These are phyloP conservation scores for Oryza meridionalis DNA, from an alignment of 176 grass and related monocot species.

Conservation along the genomic window DNA sequence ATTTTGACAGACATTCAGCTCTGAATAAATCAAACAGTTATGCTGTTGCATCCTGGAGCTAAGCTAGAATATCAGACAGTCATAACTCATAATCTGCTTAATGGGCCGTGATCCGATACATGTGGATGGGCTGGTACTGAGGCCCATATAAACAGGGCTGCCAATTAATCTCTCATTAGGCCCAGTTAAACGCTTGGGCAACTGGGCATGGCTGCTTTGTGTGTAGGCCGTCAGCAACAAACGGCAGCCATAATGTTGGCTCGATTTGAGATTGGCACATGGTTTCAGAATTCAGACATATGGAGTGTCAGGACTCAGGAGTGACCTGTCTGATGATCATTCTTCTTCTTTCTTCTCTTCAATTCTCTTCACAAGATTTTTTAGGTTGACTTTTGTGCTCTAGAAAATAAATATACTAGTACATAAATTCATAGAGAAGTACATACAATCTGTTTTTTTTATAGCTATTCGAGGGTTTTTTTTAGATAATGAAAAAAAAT, in stretches of 20 bases:
- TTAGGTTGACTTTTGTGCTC: background rate
- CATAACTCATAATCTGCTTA: too few species aligned
- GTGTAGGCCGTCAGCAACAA: background rate
- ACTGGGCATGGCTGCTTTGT: too few species aligned
- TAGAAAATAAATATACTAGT: background rate
- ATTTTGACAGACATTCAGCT: background rate
- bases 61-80: too few species aligned
- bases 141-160: background rate
- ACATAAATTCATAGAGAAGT: too few species aligned
- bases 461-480: too few species aligned
- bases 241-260: background rate
- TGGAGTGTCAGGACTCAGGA: background rate
- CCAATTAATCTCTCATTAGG: background rate
- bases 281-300: background rate
- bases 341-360: too few species aligned
- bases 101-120: too few species aligned
- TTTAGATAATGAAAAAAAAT: too few species aligned
- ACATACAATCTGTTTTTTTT: background rate
- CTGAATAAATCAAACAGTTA: background rate
- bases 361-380: background rate
- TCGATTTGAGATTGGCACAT: background rate
- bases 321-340: background rate
- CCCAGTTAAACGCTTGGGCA: too few species aligned
- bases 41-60: background rate
- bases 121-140: background rate